Conservation (phyloP, 2,329 filamentous ascomycete species). For the Dryadomyces quercus-mongolicae region DNA sequence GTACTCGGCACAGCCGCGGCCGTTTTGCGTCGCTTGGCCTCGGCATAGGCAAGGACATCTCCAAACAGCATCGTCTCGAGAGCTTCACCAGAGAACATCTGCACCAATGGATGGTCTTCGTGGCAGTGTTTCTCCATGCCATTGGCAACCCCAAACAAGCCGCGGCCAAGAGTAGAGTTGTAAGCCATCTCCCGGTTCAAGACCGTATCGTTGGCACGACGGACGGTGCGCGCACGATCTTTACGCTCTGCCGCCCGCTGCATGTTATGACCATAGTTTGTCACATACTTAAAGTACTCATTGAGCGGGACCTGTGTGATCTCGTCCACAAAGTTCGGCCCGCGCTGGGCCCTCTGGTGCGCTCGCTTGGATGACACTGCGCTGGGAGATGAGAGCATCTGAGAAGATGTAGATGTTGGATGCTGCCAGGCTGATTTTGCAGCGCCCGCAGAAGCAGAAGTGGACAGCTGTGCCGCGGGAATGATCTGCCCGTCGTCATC, state of each 20-base stretch:
- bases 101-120: constrained; percentile 7
- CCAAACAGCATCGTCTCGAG: constrained; percentile 8
- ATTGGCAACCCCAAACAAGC: constrained; percentile 10
- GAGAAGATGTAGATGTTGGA: background rate
- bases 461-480: background rate
- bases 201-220: constrained; percentile 4
- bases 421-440: background rate
- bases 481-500: constrained; percentile 8
- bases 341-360: background rate
- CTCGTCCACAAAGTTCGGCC: constrained; percentile 9
- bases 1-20: constrained; percentile 6
- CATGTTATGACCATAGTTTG: constrained; percentile 12
- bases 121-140: background rate
- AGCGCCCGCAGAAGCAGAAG: background rate
- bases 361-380: constrained; percentile 1
- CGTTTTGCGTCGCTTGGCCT: constrained; percentile 4
- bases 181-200: constrained; percentile 7
- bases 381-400: background rate
- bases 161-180: constrained; percentile 10
- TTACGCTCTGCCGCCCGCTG: constrained; percentile 6
- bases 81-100: constrained; percentile 5
- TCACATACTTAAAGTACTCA: constrained; percentile 9
- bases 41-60: constrained; percentile 9
- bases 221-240: background rate
- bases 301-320: constrained; percentile 12